Conservation (phyloP, 495 filamentous ascomycete genomes). For the Aspergillus cristatus region DNA sequence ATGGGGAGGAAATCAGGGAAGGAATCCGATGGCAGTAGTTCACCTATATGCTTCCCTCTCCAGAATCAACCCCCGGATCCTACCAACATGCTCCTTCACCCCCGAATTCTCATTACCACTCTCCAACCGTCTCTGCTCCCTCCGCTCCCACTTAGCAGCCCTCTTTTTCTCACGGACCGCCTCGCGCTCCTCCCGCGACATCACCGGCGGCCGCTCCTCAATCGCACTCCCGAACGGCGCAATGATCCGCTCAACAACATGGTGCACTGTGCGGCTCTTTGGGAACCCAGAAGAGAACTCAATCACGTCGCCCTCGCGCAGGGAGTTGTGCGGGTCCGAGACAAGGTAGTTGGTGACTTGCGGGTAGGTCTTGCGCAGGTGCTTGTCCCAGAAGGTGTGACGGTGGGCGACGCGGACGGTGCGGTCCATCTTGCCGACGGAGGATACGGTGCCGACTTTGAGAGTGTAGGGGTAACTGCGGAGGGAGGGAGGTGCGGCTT, state of each 20-base stretch:
- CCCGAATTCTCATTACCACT: not conserved
- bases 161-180: conserved; percentile 38
- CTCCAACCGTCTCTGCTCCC: conserved; percentile 24
- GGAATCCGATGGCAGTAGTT: not conserved
- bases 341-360: conserved; percentile 46
- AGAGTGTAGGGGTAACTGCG: conserved; percentile 31
- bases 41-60: conserved; percentile 8
- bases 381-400: conserved; percentile 27
- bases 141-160: conserved; percentile 40
- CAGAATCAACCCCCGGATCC: conserved; percentile 7
- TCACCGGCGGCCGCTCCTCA: conserved; percentile 52
- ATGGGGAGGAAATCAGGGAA: not conserved
- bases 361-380: conserved; percentile 34
- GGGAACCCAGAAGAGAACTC: conserved; percentile 61
- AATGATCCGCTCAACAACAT: conserved; percentile 71
- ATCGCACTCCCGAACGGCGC: conserved; percentile 59
- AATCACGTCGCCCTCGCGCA: conserved; percentile 71
- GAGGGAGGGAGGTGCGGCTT: conserved; percentile 17
- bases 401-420: conserved; percentile 33
- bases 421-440: conserved; percentile 37
- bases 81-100: conserved; percentile 8
- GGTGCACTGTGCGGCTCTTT: conserved; percentile 54
- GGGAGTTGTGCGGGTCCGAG: conserved; percentile 65
- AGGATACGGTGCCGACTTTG: conserved; percentile 36
- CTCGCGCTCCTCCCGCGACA: conserved; percentile 52